Base-by-base conservation (phyloP, 495 filamentous ascomycete genomes). In the Hyphodiscus hymeniophilus region DNA sequence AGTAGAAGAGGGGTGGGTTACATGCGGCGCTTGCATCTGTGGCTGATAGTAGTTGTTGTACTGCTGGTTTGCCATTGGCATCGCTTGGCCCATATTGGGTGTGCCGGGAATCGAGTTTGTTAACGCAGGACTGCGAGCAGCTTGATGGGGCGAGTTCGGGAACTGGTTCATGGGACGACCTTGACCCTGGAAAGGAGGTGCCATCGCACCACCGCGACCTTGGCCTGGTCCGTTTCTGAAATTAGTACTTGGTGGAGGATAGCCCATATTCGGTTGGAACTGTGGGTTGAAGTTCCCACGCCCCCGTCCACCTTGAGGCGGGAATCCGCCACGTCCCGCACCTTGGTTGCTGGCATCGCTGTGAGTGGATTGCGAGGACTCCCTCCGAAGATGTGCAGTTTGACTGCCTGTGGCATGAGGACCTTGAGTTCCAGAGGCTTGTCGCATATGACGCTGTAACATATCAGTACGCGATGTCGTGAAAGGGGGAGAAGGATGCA, bases 331-430 rank as follows among this genome's bases (percentile, higher is more conserved):
- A 46, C 77, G 79, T 42, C 72, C 71, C n/a, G 77, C 54, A 45
- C 73, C 73, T 49, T 57, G 54, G 71, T 79, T 81, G 62, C 75
- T 75, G 68, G 83, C 78, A 43, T 94, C 87, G 64, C 80, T 82
- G 59, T 89, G 84, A 38, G 79, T 73, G 11, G 85, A 88, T 62
- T 87, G 82, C 3, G 86, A 83, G 15, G 89, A 94, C 58, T 89
- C 84, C 55, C 86, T 81, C 41, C 89, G 82, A 43, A 85, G 70
- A 61, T 95, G 89, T 56, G 74, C 77, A 28, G 76, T 66, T 48
- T 49, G 48, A 26, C 51, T 59, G 41, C 49, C 49, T 51, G 85
- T 71, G 39, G 78, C 76, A 35, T 74, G 68, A 46, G 74, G 70
- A 34, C 73, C 72, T 59, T 87, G 81, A 42, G 68, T 63, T 40